Conservation (phyloP, 768 basidiomycete species). For the Boletellus sp. region DNA sequence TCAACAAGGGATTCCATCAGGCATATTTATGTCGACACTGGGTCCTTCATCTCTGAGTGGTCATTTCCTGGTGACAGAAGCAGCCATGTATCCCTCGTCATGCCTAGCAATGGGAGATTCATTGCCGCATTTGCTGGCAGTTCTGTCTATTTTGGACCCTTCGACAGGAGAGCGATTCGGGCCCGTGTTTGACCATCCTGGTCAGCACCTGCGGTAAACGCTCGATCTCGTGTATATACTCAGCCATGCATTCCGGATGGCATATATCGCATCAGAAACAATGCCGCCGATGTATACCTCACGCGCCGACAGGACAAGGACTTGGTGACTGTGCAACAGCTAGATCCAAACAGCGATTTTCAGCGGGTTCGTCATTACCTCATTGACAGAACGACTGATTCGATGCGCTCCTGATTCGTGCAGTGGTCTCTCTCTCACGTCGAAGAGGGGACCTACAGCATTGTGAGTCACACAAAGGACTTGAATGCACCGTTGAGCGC, state of each 20-base stretch:
- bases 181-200: neutral
- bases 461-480: neutral
- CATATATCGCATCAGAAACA: neutral
- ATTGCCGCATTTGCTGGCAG: neutral
- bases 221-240: neutral
- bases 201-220: neutral
- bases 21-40: no score
- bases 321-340: neutral
- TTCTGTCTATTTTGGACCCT: conserved; percentile 7
- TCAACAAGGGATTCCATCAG: no score
- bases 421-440: neutral
- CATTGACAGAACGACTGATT: neutral
- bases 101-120: neutral
- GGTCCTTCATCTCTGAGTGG: no score
- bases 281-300: neutral
- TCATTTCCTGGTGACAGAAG: no score
- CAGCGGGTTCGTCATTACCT: neutral
- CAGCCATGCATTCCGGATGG: neutral
- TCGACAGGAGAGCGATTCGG: conserved; percentile 1
- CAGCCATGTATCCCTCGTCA: neutral
- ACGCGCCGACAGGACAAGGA: neutral
- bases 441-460: neutral
- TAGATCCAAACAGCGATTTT: neutral
- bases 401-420: neutral
- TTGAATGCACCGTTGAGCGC: neutral